Base-by-base conservation (phyloP, 2,329 filamentous ascomycete species). In the Didymella exigua region DNA sequence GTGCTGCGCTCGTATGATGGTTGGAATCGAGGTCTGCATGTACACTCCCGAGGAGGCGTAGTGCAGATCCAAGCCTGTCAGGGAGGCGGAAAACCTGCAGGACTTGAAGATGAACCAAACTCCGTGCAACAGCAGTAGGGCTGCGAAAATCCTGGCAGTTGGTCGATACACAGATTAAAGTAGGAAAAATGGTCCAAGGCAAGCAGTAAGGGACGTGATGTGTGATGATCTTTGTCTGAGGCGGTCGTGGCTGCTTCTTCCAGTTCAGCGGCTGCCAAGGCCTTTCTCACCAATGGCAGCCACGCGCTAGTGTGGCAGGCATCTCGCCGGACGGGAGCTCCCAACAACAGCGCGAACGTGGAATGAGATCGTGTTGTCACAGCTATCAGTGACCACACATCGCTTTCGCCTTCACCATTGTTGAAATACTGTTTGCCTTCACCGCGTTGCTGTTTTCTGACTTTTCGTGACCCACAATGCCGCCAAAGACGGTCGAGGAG, bases 401-500 rank as follows among this genome's bases (percentile, higher is more conserved):
- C 16, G 23, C 19, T 21, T 54, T 41, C 44, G 42, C 49, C 5
- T 26, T 27, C 29, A 19, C 30, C 27, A 47, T 49, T 18, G 24
- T 27, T 47, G 24, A 26, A 9, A 26, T 29, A 31, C 47, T 27
- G 27, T 36, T 37, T n/a, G n/a, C n/a, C 10, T 18, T 31, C 23
- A 29, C 44, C 21, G 16, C 5, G 16, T 27, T 46, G 33, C 27
- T 21, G 27, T 42, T 36, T 13, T 36, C 29, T 45, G 47, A 42
- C 36, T 16, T 8, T 42, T 27, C 34, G 46, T 46, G 46, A 40
- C 37, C 42, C 38, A 49, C 34, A 54, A 76, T 76, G 74, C 60
- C 72, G 3, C 66, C 69, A 42, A 78, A 78, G 56, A 77, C 76
- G 10, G 69, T 76, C 43, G 77, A 81, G 59, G 79, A 82, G 57